These are phyloP conservation scores for Oenanthe javanica DNA, from an alignment of 140 eudicot species.

Conservation along the genomic window DNA sequence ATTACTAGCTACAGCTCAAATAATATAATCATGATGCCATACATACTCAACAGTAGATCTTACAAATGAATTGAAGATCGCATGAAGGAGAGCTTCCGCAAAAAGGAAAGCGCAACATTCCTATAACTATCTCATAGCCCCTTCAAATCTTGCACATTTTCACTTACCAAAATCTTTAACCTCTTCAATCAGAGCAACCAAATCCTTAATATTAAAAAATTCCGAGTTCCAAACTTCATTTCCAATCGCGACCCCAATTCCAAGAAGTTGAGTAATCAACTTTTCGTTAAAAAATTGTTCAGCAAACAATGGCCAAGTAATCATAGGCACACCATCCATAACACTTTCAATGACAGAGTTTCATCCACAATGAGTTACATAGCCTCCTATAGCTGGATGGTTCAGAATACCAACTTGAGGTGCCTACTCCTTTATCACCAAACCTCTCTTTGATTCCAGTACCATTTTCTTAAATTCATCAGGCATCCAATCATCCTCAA, in stretches of 20 bases:
- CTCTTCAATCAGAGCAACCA: neutral
- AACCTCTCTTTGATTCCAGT: conserved; percentile 9
- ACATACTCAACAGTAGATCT: neutral
- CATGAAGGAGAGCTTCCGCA: neutral
- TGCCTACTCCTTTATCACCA: conserved; percentile 19
- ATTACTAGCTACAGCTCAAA: too few species aligned
- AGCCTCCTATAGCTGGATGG: conserved; percentile 15
- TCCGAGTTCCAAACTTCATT: neutral
- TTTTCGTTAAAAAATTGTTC: conserved; percentile 19
- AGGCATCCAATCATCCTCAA: conserved; percentile 15
- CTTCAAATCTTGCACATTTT: neutral
- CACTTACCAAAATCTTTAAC: neutral
- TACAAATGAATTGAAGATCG: neutral
- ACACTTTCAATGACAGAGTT: conserved; percentile 4
- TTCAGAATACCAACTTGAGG: conserved; percentile 11
- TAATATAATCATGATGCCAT: too few species aligned
- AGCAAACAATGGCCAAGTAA: conserved; percentile 20
- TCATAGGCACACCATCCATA: conserved; percentile 6
- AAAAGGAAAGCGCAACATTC: neutral
- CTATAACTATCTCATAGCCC: neutral
- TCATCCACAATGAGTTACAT: conserved; percentile 23
- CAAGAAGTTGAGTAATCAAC: neutral
- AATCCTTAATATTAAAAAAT: neutral
- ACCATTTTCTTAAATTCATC: conserved; percentile 21
- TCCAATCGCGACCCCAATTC: neutral